Conservation (phyloP, 495 filamentous ascomycete species). For the Sporormia fimetaria region DNA sequence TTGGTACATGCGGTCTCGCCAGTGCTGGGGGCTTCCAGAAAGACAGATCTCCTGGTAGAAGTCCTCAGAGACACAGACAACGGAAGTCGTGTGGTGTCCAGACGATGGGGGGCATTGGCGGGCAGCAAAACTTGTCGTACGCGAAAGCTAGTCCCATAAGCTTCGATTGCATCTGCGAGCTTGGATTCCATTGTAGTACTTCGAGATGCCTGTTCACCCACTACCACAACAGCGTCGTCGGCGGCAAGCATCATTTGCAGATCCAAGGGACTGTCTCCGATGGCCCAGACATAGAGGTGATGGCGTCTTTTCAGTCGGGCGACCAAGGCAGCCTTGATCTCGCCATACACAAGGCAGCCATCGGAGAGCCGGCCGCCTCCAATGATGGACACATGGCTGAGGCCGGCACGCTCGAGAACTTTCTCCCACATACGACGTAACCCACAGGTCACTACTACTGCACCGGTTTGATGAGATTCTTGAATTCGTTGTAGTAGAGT, state of each 20-base stretch:
- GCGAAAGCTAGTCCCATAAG: slow-evolving; percentile 31
- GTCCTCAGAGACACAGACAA: slow-evolving; percentile 32
- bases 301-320: slow-evolving; percentile 31
- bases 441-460: slow-evolving; percentile 48
- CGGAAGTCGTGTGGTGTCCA: slow-evolving; percentile 40
- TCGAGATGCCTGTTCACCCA: slow-evolving; percentile 39
- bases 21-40: slow-evolving; percentile 19
- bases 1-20: slow-evolving; percentile 31
- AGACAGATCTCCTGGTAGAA: slow-evolving; percentile 35
- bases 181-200: slow-evolving; percentile 48
- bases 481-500: slow-evolving; percentile 34
- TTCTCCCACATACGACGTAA: slow-evolving; percentile 47
- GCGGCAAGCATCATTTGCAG: slow-evolving; percentile 46
- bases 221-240: slow-evolving; percentile 47
- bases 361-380: slow-evolving; percentile 45
- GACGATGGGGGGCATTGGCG: slow-evolving; percentile 32
- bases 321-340: slow-evolving; percentile 43
- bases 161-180: slow-evolving; percentile 39
- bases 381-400: slow-evolving; percentile 42
- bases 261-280: slow-evolving; percentile 54
- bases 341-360: slow-evolving; percentile 41
- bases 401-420: slow-evolving; percentile 39
- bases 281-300: slow-evolving; percentile 42
- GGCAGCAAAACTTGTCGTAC: slow-evolving; percentile 43
- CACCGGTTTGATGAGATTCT: slow-evolving; percentile 36